Evolutionary conservation across 805 yeast species (phyloP), one percentile per base, ranked within the genome.

Genomic region (Cyberlindnera xylosilytica): DNA sequence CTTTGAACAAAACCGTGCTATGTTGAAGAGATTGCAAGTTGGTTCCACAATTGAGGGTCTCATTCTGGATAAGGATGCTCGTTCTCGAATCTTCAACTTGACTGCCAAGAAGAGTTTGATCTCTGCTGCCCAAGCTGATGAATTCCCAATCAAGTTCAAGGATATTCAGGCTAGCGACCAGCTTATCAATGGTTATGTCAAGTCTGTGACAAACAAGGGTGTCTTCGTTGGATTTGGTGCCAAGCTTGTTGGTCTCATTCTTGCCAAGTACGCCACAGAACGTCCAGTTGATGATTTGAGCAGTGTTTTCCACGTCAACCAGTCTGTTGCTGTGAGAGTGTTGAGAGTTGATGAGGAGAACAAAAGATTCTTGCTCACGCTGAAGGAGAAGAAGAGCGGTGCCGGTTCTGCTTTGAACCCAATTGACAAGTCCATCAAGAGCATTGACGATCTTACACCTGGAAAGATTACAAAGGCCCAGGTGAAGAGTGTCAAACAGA

Each of bases 221-320:
- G 69, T 88, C 11, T 91, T 91, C 60, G 84, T 91, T 44, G 76
- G 83, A 0, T 91, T 91, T 63, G 87, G 82, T 43, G 83, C 85
- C 49, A 77, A 75, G 41, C 75, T 91, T 49, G 86, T 87, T 24
- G 98, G 97, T 39, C 72, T 91, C 50, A 84, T 88, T 4, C 74
- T 87, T 47, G 85, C 90, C 42, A 79, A 82, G 57, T 79, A 82
- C 53, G 85, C 85, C 18, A 70, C 79, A 5, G 76, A 74, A 26
- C 71, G 73, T 38, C 72, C 69, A 32, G 68, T 65, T 29, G 78
- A 73, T 10, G 83, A 80, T 50, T 68, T 84, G 37, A 64, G 70
- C 18, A 68, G 73, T 29, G 67, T 69, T 20, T 90, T 79, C 57
- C 69, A 69, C 53, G 68, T 73, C 33, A 76, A 81, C 53, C 95